phyloP scores from a whole-genome alignment of 2,329 filamentous ascomycete genomes.

The Aspergillus cejpii region DNA sequence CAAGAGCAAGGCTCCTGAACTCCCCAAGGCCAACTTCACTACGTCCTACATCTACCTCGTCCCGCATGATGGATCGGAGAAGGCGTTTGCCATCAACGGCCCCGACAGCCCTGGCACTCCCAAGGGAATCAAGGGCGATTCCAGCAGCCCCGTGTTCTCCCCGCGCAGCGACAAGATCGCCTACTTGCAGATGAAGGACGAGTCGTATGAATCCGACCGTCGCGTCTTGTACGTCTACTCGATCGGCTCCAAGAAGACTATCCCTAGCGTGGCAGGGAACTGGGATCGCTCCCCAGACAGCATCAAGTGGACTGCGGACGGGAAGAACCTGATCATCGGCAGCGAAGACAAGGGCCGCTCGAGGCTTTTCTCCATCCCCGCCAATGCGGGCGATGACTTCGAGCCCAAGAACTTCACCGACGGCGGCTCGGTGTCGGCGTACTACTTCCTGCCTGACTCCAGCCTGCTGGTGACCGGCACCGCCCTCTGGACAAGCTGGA shows the following conservation, averaged over 20 bases:
- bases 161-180: conserved; percentile 63
- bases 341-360: conserved; percentile 63
- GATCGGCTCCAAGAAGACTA: conserved; percentile 28
- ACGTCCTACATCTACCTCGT: conserved; percentile 76
- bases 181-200: conserved; percentile 70
- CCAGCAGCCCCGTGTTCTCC: conserved; percentile 65
- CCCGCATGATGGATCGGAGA: conserved; percentile 55
- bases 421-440: conserved; percentile 26
- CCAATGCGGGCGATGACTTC: conserved; percentile 27
- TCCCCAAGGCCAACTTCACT: conserved; percentile 55
- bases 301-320: conserved; percentile 48
- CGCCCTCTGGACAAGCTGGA: conserved; percentile 34
- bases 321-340: conserved; percentile 61
- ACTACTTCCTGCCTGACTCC: conserved; percentile 26
- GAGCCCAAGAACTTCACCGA: conserved; percentile 35
- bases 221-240: conserved; percentile 41
- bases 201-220: conserved; percentile 76
- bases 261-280: conserved; percentile 35
- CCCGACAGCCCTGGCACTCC: conserved; percentile 33
- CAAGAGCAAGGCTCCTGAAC: conserved; percentile 40
- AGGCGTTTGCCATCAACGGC: conserved; percentile 42
- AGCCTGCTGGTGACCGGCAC: conserved; percentile 30
- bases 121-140: conserved; percentile 52
- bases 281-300: conserved; percentile 51
- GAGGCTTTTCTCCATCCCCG: conserved; percentile 33